Base-by-base conservation (phyloP, 1,284 basidiomycete genomes). In the Irpex rosettiformis region DNA sequence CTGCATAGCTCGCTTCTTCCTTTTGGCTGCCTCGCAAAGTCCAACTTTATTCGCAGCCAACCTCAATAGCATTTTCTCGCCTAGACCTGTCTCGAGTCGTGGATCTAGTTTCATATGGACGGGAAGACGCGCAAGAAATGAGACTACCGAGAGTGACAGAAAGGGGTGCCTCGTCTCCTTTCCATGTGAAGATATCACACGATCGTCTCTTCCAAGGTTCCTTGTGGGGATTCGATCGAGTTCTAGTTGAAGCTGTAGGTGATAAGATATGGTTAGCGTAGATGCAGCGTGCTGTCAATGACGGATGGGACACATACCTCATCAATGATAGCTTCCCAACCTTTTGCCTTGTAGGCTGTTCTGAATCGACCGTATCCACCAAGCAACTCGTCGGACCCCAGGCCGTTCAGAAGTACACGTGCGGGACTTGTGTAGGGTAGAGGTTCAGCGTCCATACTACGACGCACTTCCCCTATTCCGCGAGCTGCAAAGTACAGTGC, bases 1-100 rank as follows among this genome's bases (percentile, higher is more conserved):
- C 70, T 99, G 96, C 90, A 98, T 98, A 4, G 96, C 96, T 55
- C 92, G 72, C 75, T 99, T 99, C 67, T 90, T 93, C 61, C 93
- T 78, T 53, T 65, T 65, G 57, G 87, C 88, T 3, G 92, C 88
- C 59, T 85, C 79, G 1, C 79, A 69, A 45, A 96, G 75, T 0
- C 94, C 93, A 16, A 92, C 67, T 59, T 82, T 82, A 58, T 76
- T 72, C 27, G 89, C 85, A 0, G 89, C 86, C 13, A 89, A 70
- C 52, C 96, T 77, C 51, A 99, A 71, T 27, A 99, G 70, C 69
- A 88, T 78, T 75, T 99, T 99, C 70, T 99, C 97, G 1, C 96
- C 96, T 0, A 84, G 59, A 1, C 91, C 92, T 13, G 83, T 69
- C 7, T 82, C 79, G 48, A 86, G 63, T 28, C 88, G 75, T 3